Conservation (phyloP, 2,329 filamentous ascomycete species). For the Fusarium sacchari region DNA sequence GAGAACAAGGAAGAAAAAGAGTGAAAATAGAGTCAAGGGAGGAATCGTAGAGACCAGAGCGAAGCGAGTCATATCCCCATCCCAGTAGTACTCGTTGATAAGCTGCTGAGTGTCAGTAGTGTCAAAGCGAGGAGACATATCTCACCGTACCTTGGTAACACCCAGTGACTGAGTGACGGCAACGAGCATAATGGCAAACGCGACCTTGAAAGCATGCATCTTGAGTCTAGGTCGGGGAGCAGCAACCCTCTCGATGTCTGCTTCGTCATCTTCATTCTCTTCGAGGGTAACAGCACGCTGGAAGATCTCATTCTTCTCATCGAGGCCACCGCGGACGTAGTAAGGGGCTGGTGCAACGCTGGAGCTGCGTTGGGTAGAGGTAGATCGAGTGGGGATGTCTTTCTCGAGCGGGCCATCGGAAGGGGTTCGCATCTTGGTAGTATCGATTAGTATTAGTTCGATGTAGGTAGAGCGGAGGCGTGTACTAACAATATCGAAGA, state of each 20-base stretch:
- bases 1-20: slow-evolving; percentile 43
- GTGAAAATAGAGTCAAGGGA: slow-evolving; percentile 23
- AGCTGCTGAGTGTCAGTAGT: neutral
- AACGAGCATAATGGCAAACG: slow-evolving; percentile 41
- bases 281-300: slow-evolving; percentile 39
- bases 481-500: slow-evolving; percentile 37
- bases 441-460: neutral
- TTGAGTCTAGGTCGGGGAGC: slow-evolving; percentile 3
- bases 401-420: neutral
- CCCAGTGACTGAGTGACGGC: slow-evolving; percentile 39
- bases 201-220: slow-evolving; percentile 38
- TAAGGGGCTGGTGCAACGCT: slow-evolving; percentile 18
- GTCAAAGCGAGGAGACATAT: neutral
- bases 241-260: neutral
- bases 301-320: slow-evolving; percentile 41
- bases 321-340: slow-evolving; percentile 37
- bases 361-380: neutral
- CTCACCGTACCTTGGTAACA: slow-evolving; percentile 6
- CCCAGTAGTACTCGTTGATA: neutral
- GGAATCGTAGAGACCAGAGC: slow-evolving; percentile 26
- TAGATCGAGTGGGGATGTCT: neutral
- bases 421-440: neutral
- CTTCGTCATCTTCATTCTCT: slow-evolving; percentile 39
- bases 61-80: slow-evolving; percentile 10
- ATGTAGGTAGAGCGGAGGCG: neutral